Base-by-base conservation (phyloP, 805 yeast genomes). In the Tanozyma kutaoensis region DNA sequence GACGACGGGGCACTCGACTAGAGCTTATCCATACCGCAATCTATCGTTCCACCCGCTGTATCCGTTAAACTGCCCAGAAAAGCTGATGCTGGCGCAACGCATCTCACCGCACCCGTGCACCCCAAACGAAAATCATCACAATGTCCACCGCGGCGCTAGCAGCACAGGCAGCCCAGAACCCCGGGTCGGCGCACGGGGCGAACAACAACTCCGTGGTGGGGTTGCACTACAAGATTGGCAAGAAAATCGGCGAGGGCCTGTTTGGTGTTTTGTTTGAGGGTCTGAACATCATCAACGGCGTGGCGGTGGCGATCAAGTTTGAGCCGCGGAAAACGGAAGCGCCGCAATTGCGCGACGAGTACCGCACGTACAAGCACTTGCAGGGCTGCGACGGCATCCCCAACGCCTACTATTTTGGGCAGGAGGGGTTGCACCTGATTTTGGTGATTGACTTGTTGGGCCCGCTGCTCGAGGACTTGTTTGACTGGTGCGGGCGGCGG, bases 181-280 rank as follows among this genome's bases (percentile, higher is more conserved):
- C n/a, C n/a, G 17, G 7, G 17, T 5, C 17, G 17, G 5, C 17
- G 7, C 17, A 15, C 17, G 7, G 7, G 17, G 5, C 17, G 7
- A 15, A 15, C 17, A 7, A 5, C 7, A 5, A 5, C 17, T 5
- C 7, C 17, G 17, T 15, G 17, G 95, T 91, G 24, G 98, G 98
- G 14, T 74, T 88, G 34, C 98, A 91, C 61, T 91, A 86, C 58
- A 79, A 85, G 42, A 91, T 91, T 31, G 98, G 97, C 32, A 88
- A 86, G 53, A 91, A 91, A 58, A 86, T 91, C 35, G 98, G 98
- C 31, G 97, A 91, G 56, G 98, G 98, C 24, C 88, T 97, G 4
- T 91, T 91, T 52, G 98, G 98, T 30, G 94, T 91, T 28, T 78
- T 91, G 33, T 91, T 91, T 50, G 97, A 91, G 58, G 98, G 98